Percentiles rank a stretch among this genome's conserved stretches.
Evolutionary conservation across 225 moss, liverwort and hornwort species (phyloP).

Genomic region (Pleurozium schreberi): DNA sequence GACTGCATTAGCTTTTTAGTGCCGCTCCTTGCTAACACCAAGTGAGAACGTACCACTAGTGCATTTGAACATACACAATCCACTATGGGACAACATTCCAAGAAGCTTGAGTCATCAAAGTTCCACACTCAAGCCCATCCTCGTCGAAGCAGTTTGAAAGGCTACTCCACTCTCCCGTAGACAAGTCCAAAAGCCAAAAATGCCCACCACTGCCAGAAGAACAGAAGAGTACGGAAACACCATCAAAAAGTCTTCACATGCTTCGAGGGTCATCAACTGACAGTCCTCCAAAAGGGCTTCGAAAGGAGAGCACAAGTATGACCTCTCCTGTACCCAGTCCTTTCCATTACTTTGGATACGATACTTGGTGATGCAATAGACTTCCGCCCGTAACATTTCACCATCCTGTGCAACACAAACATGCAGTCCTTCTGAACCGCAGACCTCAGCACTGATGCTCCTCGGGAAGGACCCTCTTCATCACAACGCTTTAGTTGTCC

Average conservation of each 20-base stretch:
- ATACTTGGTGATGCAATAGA: neutral
- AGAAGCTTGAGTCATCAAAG: neutral
- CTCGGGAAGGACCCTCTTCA: fast-evolving
- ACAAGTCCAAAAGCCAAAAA: neutral
- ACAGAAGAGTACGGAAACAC: fast-evolving
- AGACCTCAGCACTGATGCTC: neutral
- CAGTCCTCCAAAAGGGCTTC: no score
- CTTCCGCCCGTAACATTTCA: neutral
- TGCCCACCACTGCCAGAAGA: fast-evolving
- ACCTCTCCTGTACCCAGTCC: neutral
- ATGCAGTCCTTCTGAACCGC: neutral
- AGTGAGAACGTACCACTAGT: no score
- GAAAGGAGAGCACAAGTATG: neutral
- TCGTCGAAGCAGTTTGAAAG: neutral
- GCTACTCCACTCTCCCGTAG: neutral
- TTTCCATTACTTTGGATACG: neutral
- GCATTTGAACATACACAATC: neutral
- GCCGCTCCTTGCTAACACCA: no score
- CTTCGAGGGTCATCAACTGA: fast-evolving
- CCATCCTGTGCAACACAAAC: neutral
- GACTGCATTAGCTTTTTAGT: no score
- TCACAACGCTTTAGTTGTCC: neutral
- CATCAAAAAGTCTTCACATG: neutral
- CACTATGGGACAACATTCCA: neutral
- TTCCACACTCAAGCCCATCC: fast-evolving